Conservation (phyloP, 2,329 filamentous ascomycete species). For the Sphaerostilbella broomeana region DNA sequence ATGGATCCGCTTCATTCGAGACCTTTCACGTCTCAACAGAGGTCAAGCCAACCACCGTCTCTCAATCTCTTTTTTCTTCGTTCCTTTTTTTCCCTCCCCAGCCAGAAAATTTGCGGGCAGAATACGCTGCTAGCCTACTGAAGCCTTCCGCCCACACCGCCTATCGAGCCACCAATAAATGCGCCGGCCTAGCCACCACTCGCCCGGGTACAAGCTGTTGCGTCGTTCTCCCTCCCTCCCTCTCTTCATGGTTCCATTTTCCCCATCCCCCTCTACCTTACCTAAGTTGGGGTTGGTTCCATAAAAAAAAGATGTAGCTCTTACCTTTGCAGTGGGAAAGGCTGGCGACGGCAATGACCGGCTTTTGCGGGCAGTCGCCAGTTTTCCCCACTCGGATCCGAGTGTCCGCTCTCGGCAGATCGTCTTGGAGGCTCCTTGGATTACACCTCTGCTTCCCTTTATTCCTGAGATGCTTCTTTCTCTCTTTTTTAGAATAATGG, state of each 20-base stretch:
- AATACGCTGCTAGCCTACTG: not conserved
- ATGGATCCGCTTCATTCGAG: too few relatives aligned
- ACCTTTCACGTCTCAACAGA: too few relatives aligned
- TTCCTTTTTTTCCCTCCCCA: too few relatives aligned
- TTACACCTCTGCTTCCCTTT: too few relatives aligned
- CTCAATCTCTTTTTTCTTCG: too few relatives aligned
- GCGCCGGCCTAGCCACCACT: not conserved
- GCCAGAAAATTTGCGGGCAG: not conserved
- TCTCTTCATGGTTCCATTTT: not conserved
- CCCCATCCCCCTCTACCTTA: too few relatives aligned
- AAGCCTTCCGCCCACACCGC: not conserved
- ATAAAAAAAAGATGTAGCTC: not conserved
- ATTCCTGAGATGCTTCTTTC: too few relatives aligned
- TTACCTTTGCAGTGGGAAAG: constrained; percentile 8
- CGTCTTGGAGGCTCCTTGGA: too few relatives aligned
- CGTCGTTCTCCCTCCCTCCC: not conserved
- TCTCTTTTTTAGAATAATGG: not conserved
- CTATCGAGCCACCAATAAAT: not conserved
- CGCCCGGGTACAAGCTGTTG: too few relatives aligned
- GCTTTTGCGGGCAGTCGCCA: constrained; percentile 25
- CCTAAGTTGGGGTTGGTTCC: not conserved
- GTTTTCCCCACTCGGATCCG: too few relatives aligned
- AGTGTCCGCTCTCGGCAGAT: too few relatives aligned
- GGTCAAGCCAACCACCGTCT: too few relatives aligned
- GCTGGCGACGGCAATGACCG: constrained; percentile 32